A percentile compares a stretch with the other conserved stretches of the same genome.
phyloP scores from a whole-genome alignment of 2,329 filamentous ascomycete genomes.

The Metarhizium robertsii region DNA sequence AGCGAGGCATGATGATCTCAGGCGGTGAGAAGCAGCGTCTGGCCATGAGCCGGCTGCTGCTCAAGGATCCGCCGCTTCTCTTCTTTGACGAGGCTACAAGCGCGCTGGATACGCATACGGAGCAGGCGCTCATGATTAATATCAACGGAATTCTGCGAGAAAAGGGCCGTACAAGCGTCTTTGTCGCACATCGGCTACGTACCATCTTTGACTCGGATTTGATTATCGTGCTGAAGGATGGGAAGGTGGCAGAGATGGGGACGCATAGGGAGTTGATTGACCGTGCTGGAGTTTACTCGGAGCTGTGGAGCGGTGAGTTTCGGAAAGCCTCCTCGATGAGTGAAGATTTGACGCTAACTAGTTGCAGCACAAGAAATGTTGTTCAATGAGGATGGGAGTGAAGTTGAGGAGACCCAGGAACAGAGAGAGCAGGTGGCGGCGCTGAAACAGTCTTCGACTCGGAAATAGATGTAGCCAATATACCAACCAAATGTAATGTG shows the following conservation, averaged over 20 bases:
- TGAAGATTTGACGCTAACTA: not conserved
- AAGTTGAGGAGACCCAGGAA: conserved; percentile 25
- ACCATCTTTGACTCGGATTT: conserved; percentile 91
- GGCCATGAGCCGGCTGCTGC: conserved; percentile 70
- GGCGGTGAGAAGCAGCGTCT: conserved; percentile 90
- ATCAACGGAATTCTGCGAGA: conserved; percentile 89
- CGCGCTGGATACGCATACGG: conserved; percentile 86
- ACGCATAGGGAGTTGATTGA: conserved; percentile 81
- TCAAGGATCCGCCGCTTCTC: conserved; percentile 82
- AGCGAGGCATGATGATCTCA: conserved; percentile 93
- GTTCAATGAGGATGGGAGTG: conserved; percentile 37
- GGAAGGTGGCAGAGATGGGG: conserved; percentile 78
- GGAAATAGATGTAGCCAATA: not conserved
- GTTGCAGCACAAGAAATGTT: conserved; percentile 52
- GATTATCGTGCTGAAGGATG: conserved; percentile 83
- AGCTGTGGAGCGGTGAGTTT: conserved; percentile 77
- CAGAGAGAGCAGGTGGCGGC: conserved; percentile 1
- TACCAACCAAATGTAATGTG: not conserved
- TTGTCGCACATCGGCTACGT: conserved; percentile 83
- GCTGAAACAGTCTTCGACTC: not conserved
- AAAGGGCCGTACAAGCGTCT: conserved; percentile 83
- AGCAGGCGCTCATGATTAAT: conserved; percentile 80
- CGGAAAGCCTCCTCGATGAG: not conserved
- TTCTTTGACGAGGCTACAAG: conserved; percentile 96
- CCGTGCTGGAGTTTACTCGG: conserved; percentile 68